phyloP scores from a whole-genome alignment of 2,329 filamentous ascomycete species.

The Phialocephala sp. region DNA sequence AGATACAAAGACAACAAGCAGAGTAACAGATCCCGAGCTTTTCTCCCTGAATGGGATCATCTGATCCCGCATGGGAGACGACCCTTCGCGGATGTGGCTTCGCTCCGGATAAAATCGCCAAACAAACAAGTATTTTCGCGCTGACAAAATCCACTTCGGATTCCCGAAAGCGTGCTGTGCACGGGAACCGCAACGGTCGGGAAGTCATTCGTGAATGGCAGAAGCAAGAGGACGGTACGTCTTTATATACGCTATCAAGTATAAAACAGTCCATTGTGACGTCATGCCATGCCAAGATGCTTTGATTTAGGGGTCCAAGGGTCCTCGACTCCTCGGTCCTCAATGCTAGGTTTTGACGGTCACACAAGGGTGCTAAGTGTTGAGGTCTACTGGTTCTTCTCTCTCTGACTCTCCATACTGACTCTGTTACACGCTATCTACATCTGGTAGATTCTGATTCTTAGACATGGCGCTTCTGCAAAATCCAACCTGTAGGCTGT shows the following conservation, averaged over 20 bases:
- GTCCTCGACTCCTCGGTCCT: neutral
- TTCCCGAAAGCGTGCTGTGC: neutral
- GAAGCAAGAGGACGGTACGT: neutral
- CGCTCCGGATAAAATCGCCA: too few species aligned
- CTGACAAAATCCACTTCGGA: neutral
- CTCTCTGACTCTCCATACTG: too few species aligned
- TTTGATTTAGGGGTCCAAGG: neutral
- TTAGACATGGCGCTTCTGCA: too few species aligned
- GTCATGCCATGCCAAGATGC: neutral
- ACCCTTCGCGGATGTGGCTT: too few species aligned
- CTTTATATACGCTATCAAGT: neutral
- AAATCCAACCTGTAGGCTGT: too few species aligned
- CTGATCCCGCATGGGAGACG: too few species aligned
- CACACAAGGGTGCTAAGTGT: too few species aligned
- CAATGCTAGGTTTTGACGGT: neutral
- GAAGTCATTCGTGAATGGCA: neutral
- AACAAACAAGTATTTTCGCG: too few species aligned
- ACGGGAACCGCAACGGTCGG: too few species aligned
- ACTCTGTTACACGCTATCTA: too few species aligned
- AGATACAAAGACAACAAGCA: neutral
- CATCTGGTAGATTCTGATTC: too few species aligned
- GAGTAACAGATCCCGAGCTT: neutral
- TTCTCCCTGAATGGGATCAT: neutral
- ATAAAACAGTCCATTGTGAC: conserved; percentile 7
- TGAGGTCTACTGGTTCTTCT: too few species aligned